phyloP scores from a whole-genome alignment of 1,139 yeast genomes.

The Yamadazyma buinensis region DNA sequence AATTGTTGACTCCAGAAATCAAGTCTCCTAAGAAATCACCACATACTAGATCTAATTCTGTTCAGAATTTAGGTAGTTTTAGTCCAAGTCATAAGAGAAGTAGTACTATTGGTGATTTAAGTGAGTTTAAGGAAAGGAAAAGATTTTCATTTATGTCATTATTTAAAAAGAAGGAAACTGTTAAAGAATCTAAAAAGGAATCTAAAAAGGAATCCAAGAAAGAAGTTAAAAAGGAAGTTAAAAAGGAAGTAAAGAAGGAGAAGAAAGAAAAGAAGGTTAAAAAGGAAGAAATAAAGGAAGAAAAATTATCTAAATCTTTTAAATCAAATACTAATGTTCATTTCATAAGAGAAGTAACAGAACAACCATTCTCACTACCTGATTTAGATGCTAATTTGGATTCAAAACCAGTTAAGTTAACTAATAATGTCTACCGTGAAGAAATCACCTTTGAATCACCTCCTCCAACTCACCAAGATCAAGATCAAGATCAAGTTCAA shows the following conservation, averaged over 20 bases:
- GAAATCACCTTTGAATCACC: conserved; percentile 25
- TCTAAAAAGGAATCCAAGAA: conserved; percentile 3
- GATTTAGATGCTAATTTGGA: conserved; percentile 18
- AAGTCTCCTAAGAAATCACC: conserved; percentile 23
- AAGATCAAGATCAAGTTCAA: neutral
- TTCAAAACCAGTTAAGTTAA: conserved; percentile 27
- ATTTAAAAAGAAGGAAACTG: conserved; percentile 22
- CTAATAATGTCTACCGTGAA: conserved; percentile 23
- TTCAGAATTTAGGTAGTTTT: conserved; percentile 2
- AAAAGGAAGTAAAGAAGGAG: conserved; percentile 3
- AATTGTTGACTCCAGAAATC: conserved; percentile 12
- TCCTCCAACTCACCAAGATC: neutral
- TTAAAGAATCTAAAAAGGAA: conserved; percentile 2
- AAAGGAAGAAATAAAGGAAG: conserved; percentile 3
- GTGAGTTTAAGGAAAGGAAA: conserved; percentile 23
- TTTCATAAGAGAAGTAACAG: conserved; percentile 34
- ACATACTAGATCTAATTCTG: conserved; percentile 28
- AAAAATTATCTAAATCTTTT: conserved; percentile 11
- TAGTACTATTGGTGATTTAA: conserved; percentile 22
- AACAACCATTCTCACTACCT: conserved; percentile 13
- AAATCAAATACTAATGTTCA: conserved; percentile 22
- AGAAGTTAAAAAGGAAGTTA: conserved; percentile 3
- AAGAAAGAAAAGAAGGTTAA: conserved; percentile 1
- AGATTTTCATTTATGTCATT: conserved; percentile 39
- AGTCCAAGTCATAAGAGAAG: conserved; percentile 25